Conservation (phyloP, 2,329 filamentous ascomycete genomes). For the Talaromyces funiculosus region DNA sequence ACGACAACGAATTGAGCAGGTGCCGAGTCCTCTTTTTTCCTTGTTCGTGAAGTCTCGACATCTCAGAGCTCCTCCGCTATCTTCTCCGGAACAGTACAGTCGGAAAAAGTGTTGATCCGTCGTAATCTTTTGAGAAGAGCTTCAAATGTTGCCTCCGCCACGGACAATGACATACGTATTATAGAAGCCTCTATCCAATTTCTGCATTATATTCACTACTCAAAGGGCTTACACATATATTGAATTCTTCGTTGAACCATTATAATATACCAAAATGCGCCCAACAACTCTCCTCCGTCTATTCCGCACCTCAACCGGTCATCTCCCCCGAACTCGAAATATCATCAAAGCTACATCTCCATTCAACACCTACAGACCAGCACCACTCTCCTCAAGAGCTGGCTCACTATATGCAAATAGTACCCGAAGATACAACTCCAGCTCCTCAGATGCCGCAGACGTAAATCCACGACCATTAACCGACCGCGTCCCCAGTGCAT, state of each 20-base stretch:
- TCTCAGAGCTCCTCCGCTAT: slow-evolving; percentile 5
- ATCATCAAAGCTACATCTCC: slow-evolving; percentile 12
- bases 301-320: slow-evolving; percentile 20
- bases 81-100: slow-evolving; percentile 20
- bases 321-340: slow-evolving; percentile 17
- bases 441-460: slow-evolving; percentile 20
- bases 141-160: slow-evolving; percentile 3
- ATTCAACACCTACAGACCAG: not conserved
- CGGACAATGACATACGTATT: not conserved
- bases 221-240: not conserved
- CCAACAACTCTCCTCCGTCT: slow-evolving; percentile 17
- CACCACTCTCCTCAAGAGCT: not conserved
- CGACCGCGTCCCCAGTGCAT: slow-evolving; percentile 22
- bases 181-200: not conserved
- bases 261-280: slow-evolving; percentile 18
- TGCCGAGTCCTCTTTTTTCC: not conserved
- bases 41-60: not conserved
- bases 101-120: slow-evolving; percentile 25
- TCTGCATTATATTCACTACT: not conserved
- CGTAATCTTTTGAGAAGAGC: slow-evolving; percentile 13
- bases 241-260: not conserved
- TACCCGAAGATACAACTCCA: slow-evolving; percentile 27
- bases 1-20: not conserved
- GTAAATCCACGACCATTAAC: slow-evolving; percentile 29
- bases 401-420: slow-evolving; percentile 1